These are phyloP conservation scores for Monilinia aucupariae DNA, from an alignment of 2,329 filamentous ascomycete genomes.

Conservation along the genomic window DNA sequence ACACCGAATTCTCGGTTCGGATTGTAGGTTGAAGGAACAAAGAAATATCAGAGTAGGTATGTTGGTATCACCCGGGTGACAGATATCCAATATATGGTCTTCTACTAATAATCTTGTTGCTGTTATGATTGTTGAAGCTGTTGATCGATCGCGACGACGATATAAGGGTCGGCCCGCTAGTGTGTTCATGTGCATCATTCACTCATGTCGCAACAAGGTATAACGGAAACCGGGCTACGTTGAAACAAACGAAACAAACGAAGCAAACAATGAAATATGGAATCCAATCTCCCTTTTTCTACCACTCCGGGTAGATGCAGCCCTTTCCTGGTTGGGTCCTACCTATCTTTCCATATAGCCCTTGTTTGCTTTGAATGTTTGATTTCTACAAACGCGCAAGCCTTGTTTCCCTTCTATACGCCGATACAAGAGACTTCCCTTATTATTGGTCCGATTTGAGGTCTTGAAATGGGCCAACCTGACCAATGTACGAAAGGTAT, in stretches of 20 bases:
- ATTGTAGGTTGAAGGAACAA: not conserved
- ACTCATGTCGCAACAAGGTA: no score
- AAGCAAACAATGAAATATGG: not conserved
- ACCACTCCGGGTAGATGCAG: no score
- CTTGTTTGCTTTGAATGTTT: not conserved
- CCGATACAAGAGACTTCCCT: not conserved
- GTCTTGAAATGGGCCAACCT: not conserved
- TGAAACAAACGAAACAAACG: not conserved
- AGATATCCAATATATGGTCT: no score
- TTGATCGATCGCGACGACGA: no score
- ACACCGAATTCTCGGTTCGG: not conserved
- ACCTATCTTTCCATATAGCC: not conserved
- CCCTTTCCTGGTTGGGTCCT: not conserved
- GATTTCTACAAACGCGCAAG: not conserved
- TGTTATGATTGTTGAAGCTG: no score
- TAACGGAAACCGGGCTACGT: not conserved
- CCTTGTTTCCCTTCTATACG: not conserved
- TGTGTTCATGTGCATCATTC: no score
- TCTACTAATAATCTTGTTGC: no score
- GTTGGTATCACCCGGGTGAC: no score
- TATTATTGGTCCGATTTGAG: not conserved
- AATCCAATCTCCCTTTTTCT: not conserved
- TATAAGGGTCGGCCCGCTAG: no score
- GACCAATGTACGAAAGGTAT: no score
- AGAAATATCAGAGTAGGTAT: not conserved